These are phyloP conservation scores for Babesia caballi DNA, from an alignment of 169 alveolate species.

Conservation along the genomic window DNA sequence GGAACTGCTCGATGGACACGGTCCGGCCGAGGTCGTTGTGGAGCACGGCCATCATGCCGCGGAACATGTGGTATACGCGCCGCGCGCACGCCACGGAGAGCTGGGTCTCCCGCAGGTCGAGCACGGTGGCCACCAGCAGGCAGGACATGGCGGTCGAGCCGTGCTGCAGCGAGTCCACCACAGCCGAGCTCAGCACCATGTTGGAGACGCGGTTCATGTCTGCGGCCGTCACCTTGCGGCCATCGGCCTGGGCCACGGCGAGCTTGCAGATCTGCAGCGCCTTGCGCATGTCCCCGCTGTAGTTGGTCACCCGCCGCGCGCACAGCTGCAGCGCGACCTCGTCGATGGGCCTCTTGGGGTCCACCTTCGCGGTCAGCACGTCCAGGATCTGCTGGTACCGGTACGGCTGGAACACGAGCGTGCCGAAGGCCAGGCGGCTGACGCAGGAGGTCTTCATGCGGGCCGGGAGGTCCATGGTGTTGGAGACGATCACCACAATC, in stretches of 20 bases:
- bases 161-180: conserved; percentile 65
- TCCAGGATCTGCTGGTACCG: conserved; percentile 76
- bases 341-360: conserved; percentile 16
- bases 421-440: conserved; percentile 77
- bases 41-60: conserved; percentile 67
- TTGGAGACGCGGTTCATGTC: conserved; percentile 72
- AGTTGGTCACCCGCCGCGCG: conserved; percentile 80
- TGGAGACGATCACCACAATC: conserved; percentile 79
- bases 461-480: conserved; percentile 84
- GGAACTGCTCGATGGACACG: conserved; percentile 55
- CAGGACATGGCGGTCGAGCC: conserved; percentile 65
- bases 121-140: conserved; percentile 63
- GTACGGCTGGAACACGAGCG: conserved; percentile 79
- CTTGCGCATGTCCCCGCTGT: conserved; percentile 78
- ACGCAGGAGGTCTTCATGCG: conserved; percentile 75
- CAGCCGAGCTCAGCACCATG: conserved; percentile 68
- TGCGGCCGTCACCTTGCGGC: conserved; percentile 63
- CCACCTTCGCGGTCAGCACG: conserved; percentile 61
- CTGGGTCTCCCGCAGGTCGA: conserved; percentile 64
- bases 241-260: conserved; percentile 67
- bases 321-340: conserved; percentile 77
- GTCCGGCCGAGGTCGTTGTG: conserved; percentile 58
- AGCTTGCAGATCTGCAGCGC: conserved; percentile 78
- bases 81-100: conserved; percentile 69
- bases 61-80: conserved; percentile 58